A percentile compares a stretch with the other conserved stretches of the same genome.
Conservation (phyloP, 495 filamentous ascomycete genomes). For the Mytilinidion resinicola region DNA sequence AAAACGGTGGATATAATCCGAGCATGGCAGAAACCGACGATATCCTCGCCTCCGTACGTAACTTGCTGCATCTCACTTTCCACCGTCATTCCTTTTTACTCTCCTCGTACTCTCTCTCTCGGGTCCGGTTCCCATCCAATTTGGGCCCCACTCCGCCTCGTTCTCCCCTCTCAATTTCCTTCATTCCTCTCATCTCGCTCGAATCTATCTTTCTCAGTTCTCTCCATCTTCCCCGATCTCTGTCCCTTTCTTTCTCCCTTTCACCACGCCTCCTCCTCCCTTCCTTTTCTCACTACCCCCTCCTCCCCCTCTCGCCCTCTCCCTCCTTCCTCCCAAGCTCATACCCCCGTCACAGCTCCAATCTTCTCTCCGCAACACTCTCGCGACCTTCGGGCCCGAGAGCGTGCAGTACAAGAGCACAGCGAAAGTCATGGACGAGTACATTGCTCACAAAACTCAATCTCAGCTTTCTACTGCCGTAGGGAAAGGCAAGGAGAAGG, state of each 20-base stretch:
- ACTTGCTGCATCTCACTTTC: no score
- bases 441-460: slow-evolving; percentile 7
- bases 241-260: background rate
- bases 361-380: slow-evolving; percentile 29
- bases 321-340: background rate
- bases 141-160: background rate
- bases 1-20: no score
- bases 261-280: background rate
- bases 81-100: no score
- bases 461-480: background rate
- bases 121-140: no score
- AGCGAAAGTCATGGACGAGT: slow-evolving; percentile 19
- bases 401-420: slow-evolving; percentile 26
- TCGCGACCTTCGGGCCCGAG: slow-evolving; percentile 24
- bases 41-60: no score
- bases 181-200: background rate
- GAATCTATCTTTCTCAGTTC: background rate
- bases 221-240: background rate
- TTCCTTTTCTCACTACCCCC: background rate
- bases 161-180: background rate
- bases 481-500: no score
- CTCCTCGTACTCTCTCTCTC: no score
- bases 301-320: background rate
- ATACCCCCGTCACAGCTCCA: slow-evolving; percentile 9
- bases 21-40: no score